phyloP scores from a whole-genome alignment of 768 basidiomycete species.

The Flagelloscypha sp. region DNA sequence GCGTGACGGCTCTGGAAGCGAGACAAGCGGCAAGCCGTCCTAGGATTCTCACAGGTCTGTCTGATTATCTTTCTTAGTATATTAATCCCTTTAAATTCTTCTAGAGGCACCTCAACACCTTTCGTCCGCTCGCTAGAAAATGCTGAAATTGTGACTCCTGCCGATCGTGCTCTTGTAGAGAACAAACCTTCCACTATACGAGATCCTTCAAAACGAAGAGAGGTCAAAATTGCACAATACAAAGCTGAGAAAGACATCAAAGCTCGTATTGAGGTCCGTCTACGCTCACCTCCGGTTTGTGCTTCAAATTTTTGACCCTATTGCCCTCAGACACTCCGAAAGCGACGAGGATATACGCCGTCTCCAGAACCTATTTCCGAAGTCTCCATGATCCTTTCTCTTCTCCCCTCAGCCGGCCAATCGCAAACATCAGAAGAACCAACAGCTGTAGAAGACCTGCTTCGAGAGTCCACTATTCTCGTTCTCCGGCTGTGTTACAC shows the following conservation, averaged over 20 bases:
- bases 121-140: constrained; percentile 48
- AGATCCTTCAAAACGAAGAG: constrained; percentile 67
- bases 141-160: constrained; percentile 58
- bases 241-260: constrained; percentile 79
- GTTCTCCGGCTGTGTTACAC: constrained; percentile 67
- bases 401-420: constrained; percentile 36
- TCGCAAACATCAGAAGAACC: constrained; percentile 36
- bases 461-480: constrained; percentile 62
- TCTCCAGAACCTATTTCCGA: constrained; percentile 38
- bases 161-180: constrained; percentile 49
- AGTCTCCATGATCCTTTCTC: constrained; percentile 55
- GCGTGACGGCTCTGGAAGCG: constrained; percentile 47
- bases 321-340: constrained; percentile 40
- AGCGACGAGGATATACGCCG: constrained; percentile 43
- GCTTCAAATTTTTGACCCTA: not conserved
- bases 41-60: constrained; percentile 55
- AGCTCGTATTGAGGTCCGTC: constrained; percentile 55
- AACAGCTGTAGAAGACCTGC: constrained; percentile 53
- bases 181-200: constrained; percentile 37
- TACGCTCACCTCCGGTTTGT: not conserved
- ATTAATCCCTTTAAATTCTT: constrained; percentile 12
- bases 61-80: constrained; percentile 7
- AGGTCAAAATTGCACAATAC: constrained; percentile 87
- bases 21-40: constrained; percentile 45
- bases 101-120: constrained; percentile 39